These are phyloP conservation scores for Alnus rubra DNA, from an alignment of 306 rosid species.

Conservation along the genomic window DNA sequence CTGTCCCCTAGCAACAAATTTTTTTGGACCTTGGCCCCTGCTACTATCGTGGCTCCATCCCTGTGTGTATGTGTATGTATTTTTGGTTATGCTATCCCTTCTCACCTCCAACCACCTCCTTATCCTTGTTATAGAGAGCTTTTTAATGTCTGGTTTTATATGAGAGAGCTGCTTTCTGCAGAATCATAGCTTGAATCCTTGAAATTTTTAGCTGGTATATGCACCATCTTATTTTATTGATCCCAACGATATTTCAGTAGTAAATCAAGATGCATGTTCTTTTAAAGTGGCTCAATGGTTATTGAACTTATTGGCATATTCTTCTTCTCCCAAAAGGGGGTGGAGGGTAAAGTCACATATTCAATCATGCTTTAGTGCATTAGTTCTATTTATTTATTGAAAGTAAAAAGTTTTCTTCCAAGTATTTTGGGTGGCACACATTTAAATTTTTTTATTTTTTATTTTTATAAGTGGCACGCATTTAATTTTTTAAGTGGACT, in stretches of 20 bases:
- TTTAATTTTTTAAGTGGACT: neutral
- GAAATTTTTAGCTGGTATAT: neutral
- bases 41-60: no score
- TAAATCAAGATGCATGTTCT: no score
- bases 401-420: neutral
- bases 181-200: neutral
- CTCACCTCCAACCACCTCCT: neutral
- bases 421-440: neutral
- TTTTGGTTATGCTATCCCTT: neutral
- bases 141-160: neutral
- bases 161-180: neutral
- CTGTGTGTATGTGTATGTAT: no score
- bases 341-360: neutral
- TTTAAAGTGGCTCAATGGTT: neutral
- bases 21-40: no score
- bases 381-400: neutral
- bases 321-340: neutral
- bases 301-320: neutral
- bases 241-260: neutral
- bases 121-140: neutral
- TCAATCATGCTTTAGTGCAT: neutral
- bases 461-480: neutral
- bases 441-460: neutral
- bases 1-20: no score
- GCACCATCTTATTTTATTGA: neutral